A percentile compares a stretch with the other conserved stretches of the same genome.
Conservation (phyloP, 208 protist genomes). For the Wallacemonas sp. region DNA sequence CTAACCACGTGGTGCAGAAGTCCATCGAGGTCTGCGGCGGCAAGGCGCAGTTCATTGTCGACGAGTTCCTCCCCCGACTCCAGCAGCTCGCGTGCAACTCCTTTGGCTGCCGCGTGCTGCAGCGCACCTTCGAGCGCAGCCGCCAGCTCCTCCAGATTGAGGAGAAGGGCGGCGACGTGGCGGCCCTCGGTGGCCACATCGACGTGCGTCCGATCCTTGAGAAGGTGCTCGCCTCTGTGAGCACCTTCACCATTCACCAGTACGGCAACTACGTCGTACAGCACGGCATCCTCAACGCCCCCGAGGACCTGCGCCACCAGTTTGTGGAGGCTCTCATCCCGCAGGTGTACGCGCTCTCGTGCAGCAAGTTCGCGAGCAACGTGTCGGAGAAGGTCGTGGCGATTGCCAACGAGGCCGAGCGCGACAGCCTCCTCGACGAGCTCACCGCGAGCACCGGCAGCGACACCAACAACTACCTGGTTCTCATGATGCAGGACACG, state of each 20-base stretch:
- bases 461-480: slow-evolving; percentile 72
- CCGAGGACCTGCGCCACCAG: slow-evolving; percentile 63
- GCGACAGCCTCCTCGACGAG: slow-evolving; percentile 77
- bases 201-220: slow-evolving; percentile 84
- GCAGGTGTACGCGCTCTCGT: slow-evolving; percentile 79
- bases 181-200: slow-evolving; percentile 22
- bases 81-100: slow-evolving; percentile 93
- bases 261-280: slow-evolving; percentile 99
- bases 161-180: slow-evolving; percentile 26
- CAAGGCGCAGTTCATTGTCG: slow-evolving; percentile 92
- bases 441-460: slow-evolving; percentile 37
- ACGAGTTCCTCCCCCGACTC: slow-evolving; percentile 90
- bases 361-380: slow-evolving; percentile 98
- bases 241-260: slow-evolving; percentile 93
- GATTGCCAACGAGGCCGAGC: slow-evolving; percentile 69
- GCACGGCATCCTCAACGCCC: slow-evolving; percentile 95
- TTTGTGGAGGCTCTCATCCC: slow-evolving; percentile 77
- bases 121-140: slow-evolving; percentile 93
- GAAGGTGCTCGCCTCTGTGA: slow-evolving; percentile 82
- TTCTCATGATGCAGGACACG: slow-evolving; percentile 96
- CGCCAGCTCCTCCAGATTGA: slow-evolving; percentile 18
- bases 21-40: slow-evolving; percentile 95
- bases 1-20: slow-evolving; percentile 99
- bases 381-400: slow-evolving; percentile 97
- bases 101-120: slow-evolving; percentile 99